Conservation (phyloP, 805 yeast genomes). For the Kazachstania psychrophila region DNA sequence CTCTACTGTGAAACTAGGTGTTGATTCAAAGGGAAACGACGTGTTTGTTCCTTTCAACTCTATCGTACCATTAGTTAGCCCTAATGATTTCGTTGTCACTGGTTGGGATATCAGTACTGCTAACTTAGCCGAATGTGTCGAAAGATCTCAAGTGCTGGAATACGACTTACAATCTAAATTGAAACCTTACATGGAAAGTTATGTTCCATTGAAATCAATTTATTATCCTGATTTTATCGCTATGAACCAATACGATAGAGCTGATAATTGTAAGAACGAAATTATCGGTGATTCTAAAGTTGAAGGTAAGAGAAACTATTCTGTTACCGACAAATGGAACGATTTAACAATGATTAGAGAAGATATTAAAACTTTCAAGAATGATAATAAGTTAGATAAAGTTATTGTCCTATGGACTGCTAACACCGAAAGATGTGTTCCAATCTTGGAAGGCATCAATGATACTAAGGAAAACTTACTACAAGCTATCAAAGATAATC, state of each 20-base stretch:
- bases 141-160: slow-evolving; percentile 80
- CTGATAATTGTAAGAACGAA: slow-evolving; percentile 54
- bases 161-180: slow-evolving; percentile 73
- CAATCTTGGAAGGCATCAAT: slow-evolving; percentile 67
- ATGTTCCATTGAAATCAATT: slow-evolving; percentile 70
- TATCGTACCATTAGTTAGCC: slow-evolving; percentile 77
- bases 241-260: slow-evolving; percentile 85
- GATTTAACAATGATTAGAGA: slow-evolving; percentile 81
- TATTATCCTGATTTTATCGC: slow-evolving; percentile 97
- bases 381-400: slow-evolving; percentile 63
- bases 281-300: slow-evolving; percentile 22
- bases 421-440: slow-evolving; percentile 89
- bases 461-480: slow-evolving; percentile 79
- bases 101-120: slow-evolving; percentile 90
- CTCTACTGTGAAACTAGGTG: slow-evolving; percentile 81
- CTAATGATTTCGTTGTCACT: slow-evolving; percentile 80
- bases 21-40: slow-evolving; percentile 73
- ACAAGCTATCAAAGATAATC: slow-evolving; percentile 64
- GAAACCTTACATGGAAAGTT: slow-evolving; percentile 48
- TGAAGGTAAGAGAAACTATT: slow-evolving; percentile 32
- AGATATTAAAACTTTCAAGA: slow-evolving; percentile 74
- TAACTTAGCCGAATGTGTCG: slow-evolving; percentile 68
- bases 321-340: slow-evolving; percentile 61
- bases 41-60: slow-evolving; percentile 89
- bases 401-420: slow-evolving; percentile 95